Conservation (phyloP, 2,329 filamentous ascomycete genomes). For the Akanthomyces uredinophilus region DNA sequence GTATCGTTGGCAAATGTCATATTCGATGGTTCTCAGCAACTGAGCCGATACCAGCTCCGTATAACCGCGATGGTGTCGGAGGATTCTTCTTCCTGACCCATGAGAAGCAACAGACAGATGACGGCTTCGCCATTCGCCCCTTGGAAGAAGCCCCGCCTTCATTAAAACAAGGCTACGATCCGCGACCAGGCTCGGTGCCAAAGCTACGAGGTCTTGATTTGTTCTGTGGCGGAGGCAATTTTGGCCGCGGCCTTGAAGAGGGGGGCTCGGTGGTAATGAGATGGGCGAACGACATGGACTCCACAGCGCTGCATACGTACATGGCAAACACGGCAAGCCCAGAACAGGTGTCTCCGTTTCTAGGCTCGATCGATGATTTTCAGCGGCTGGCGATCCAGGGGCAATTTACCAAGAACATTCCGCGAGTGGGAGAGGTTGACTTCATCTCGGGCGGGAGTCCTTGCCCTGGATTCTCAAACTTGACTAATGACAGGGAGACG, state of each 20-base stretch:
- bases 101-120: slow-evolving; percentile 14
- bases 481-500: slow-evolving; percentile 56
- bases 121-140: slow-evolving; percentile 21
- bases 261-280: slow-evolving; percentile 59
- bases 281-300: slow-evolving; percentile 63
- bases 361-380: slow-evolving; percentile 68
- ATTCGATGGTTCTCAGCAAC: slow-evolving; percentile 48
- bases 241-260: slow-evolving; percentile 72
- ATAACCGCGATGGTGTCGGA: slow-evolving; percentile 59
- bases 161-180: slow-evolving; percentile 54
- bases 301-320: slow-evolving; percentile 64
- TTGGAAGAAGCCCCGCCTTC: slow-evolving; percentile 29
- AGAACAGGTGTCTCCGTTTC: slow-evolving; percentile 48
- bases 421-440: slow-evolving; percentile 58
- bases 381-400: slow-evolving; percentile 52
- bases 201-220: slow-evolving; percentile 61
- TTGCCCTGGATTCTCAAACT: slow-evolving; percentile 67
- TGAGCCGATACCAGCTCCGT: slow-evolving; percentile 54
- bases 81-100: slow-evolving; percentile 61
- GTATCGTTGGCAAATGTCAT: slow-evolving; percentile 52
- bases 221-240: slow-evolving; percentile 73
- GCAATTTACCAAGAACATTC: slow-evolving; percentile 41
- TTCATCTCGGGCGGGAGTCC: slow-evolving; percentile 70
- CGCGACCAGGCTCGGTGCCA: slow-evolving; percentile 23
- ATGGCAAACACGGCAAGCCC: slow-evolving; percentile 55